Conservation (phyloP, 768 basidiomycete genomes). For the Cystobasidium onofrii region DNA sequence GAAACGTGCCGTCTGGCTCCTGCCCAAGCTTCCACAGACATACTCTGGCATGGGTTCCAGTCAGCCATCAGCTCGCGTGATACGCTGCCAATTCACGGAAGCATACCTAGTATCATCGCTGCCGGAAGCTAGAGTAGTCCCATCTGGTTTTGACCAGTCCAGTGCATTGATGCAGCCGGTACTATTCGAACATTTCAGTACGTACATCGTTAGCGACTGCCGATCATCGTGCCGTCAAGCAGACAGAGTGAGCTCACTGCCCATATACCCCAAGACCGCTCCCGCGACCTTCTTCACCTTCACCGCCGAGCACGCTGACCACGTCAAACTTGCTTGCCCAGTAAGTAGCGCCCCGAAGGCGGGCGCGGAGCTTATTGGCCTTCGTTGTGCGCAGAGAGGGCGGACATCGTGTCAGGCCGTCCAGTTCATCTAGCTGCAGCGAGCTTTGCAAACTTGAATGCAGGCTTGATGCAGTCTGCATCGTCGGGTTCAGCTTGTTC, state of each 20-base stretch:
- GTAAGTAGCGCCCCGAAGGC: background rate
- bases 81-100: background rate
- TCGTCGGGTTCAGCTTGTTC: background rate
- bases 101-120: conserved; percentile 30
- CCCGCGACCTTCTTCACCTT: conserved; percentile 28
- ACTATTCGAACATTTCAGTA: background rate
- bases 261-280: conserved; percentile 7
- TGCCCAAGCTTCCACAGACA: conserved; percentile 36
- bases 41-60: conserved; percentile 10
- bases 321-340: conserved; percentile 24
- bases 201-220: too few species aligned
- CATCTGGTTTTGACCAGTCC: conserved; percentile 25
- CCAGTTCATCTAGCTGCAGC: background rate
- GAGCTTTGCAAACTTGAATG: background rate
- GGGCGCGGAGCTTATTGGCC: background rate
- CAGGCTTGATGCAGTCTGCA: background rate
- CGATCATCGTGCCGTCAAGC: too few species aligned
- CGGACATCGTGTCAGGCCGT: background rate
- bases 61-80: too few species aligned
- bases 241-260: conserved; percentile 13
- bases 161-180: conserved; percentile 41
- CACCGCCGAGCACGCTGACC: conserved; percentile 11
- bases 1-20: background rate
- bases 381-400: background rate
- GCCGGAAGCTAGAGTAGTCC: conserved; percentile 23